A percentile compares a stretch with the other conserved stretches of the same genome.
These are phyloP conservation scores for Cryphonectria naterciae DNA, from an alignment of 2,329 filamentous ascomycete genomes.

Conservation along the genomic window DNA sequence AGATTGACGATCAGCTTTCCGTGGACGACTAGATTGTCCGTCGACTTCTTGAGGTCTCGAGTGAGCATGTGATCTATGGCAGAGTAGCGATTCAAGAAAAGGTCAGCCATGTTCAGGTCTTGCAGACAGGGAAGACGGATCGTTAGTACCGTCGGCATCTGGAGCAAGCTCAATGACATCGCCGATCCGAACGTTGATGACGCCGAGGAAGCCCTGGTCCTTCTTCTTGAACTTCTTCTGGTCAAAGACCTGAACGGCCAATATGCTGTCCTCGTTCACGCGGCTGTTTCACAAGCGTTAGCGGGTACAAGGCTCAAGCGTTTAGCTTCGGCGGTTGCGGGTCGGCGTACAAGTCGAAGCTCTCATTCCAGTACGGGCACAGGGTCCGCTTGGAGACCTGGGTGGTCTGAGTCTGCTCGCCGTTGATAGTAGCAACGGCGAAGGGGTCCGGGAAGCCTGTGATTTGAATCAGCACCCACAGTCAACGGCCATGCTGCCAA, in stretches of 20 bases:
- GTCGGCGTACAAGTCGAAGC: conserved; percentile 85
- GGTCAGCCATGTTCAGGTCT: conserved; percentile 36
- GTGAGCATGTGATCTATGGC: conserved; percentile 96
- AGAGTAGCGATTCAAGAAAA: conserved; percentile 10
- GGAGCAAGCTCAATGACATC: conserved; percentile 90
- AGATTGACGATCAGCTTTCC: conserved; percentile 97
- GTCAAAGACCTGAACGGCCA: conserved; percentile 98
- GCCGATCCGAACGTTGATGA: conserved; percentile 95
- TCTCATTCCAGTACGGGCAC: conserved; percentile 99
- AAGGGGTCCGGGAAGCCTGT: conserved; percentile 96
- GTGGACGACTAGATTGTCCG: conserved; percentile 95
- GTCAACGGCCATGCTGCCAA: conserved; percentile 16
- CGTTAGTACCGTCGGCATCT: conserved; percentile 78
- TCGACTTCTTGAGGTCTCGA: conserved; percentile 94
- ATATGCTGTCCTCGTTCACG: conserved; percentile 92
- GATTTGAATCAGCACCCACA: conserved; percentile 36
- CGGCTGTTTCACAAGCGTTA: conserved; percentile 58
- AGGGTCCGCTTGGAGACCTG: conserved; percentile 95
- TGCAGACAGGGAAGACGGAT: conserved; percentile 26
- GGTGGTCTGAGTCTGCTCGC: conserved; percentile 98
- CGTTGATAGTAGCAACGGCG: conserved; percentile 93
- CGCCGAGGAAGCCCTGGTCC: conserved; percentile 97
- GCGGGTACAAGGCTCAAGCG: conserved; percentile 26
- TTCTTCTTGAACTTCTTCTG: conserved; percentile 99
- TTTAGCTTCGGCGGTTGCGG: background rate